A percentile compares a stretch with the other conserved stretches of the same genome.
phyloP scores from a whole-genome alignment of 2,329 filamentous ascomycete genomes.

The Zasmidium angulare region DNA sequence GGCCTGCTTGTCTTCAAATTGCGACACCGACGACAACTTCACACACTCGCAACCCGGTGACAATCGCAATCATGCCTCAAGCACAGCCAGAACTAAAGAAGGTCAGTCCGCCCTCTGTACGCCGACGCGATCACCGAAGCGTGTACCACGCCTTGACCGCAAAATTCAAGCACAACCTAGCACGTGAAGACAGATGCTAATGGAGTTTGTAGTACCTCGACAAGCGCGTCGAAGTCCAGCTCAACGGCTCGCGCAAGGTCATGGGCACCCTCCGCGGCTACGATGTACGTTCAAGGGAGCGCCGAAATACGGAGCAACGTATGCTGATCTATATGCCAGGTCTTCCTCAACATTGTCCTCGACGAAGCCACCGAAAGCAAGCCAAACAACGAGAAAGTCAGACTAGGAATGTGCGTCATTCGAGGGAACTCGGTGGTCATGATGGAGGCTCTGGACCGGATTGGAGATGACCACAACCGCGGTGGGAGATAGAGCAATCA shows the following conservation, averaged over 20 bases:
- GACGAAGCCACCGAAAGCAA: constrained; percentile 97
- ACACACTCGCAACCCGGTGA: constrained; percentile 1
- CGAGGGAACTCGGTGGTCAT: constrained; percentile 98
- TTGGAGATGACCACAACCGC: constrained; percentile 22
- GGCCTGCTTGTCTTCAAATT: not conserved
- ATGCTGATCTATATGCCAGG: constrained; percentile 53
- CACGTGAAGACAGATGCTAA: not conserved
- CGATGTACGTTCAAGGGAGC: constrained; percentile 62
- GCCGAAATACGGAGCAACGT: not conserved
- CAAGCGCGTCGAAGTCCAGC: constrained; percentile 95
- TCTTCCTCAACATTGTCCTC: constrained; percentile 96
- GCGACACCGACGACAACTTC: not conserved
- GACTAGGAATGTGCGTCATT: constrained; percentile 74
- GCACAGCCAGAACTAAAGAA: constrained; percentile 99
- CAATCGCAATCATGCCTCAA: constrained; percentile 73
- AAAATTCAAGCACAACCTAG: not conserved
- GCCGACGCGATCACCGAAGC: not conserved
- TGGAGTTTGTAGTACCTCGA: constrained; percentile 77
- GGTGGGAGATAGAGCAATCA: not conserved
- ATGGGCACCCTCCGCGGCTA: constrained; percentile 92
- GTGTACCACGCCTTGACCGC: no score
- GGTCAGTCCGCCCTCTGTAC: constrained; percentile 53
- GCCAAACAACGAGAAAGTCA: constrained; percentile 82
- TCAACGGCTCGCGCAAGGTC: constrained; percentile 97
- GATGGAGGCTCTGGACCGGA: constrained; percentile 65